phyloP scores from a whole-genome alignment of 129 eudicot species.

The Heracleum sosnowskyi region DNA sequence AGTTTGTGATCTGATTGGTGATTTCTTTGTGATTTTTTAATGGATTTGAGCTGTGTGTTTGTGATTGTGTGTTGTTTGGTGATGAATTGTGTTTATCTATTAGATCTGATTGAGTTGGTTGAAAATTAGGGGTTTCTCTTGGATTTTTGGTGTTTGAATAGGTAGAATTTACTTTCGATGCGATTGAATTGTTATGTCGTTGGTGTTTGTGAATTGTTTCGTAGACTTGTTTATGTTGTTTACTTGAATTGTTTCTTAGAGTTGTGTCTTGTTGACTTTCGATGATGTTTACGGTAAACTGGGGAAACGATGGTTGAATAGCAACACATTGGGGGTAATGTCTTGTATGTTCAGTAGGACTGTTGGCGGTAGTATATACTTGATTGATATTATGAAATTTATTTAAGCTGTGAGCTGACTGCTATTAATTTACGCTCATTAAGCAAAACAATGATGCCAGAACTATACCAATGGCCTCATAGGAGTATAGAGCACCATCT shows the following conservation, averaged over 20 bases:
- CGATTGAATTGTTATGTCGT: no score
- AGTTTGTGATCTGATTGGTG: not conserved
- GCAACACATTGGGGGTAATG: not conserved
- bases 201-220: conserved; percentile 12
- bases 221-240: no score
- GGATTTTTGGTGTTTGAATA: not conserved
- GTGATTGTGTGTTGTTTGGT: not conserved
- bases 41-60: not conserved
- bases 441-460: no score
- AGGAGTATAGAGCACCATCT: no score
- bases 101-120: not conserved
- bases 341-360: not conserved
- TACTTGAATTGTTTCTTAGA: no score
- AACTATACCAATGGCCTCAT: no score
- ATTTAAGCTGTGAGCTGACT: not conserved
- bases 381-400: not conserved
- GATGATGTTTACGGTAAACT: no score
- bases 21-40: not conserved
- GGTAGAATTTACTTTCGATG: no score
- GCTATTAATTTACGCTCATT: no score
- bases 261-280: not conserved
- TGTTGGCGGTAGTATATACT: not conserved
- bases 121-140: not conserved
- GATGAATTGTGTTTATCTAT: not conserved
- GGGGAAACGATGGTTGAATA: not conserved